Evolutionary conservation across 768 basidiomycete genomes (phyloP).

Genomic region (Cubamyces lactineus): DNA sequence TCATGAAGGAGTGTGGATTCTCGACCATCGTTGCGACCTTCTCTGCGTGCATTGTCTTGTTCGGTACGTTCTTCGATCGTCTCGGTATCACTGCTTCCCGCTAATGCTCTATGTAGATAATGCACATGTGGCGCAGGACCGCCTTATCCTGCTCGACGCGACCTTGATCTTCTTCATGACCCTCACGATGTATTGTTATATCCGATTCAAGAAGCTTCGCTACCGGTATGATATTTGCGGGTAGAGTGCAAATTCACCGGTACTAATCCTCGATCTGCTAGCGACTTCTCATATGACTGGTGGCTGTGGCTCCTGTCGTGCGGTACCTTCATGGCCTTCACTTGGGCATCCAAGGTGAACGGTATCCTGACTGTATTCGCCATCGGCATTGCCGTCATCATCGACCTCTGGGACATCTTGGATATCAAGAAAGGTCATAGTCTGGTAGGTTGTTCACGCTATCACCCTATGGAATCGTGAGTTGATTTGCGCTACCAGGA

Average conservation of each 20-base stretch:
- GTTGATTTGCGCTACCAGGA: constrained; percentile 51
- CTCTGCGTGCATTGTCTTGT: constrained; percentile 81
- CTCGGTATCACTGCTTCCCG: not conserved
- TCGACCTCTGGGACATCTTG: constrained; percentile 94
- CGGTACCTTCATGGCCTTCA: constrained; percentile 92
- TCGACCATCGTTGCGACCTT: constrained; percentile 90
- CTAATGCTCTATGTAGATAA: constrained; percentile 64
- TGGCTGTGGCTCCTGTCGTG: constrained; percentile 93
- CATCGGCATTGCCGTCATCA: constrained; percentile 87
- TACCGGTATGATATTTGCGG: constrained; percentile 62
- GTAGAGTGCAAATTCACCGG: not conserved
- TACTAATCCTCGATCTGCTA: constrained; percentile 35
- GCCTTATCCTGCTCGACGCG: constrained; percentile 94
- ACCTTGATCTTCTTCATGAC: constrained; percentile 95
- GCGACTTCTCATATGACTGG: constrained; percentile 89
- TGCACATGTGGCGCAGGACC: constrained; percentile 94
- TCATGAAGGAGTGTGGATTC: constrained; percentile 98
- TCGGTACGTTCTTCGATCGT: constrained; percentile 62
- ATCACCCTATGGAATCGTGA: not conserved
- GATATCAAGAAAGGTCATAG: constrained; percentile 79
- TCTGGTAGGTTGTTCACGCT: constrained; percentile 55
- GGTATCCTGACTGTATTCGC: constrained; percentile 89
- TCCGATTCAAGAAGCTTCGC: constrained; percentile 93
- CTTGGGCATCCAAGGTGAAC: constrained; percentile 98
- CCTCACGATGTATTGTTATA: constrained; percentile 88